Evolutionary conservation across 495 filamentous ascomycete species (phyloP).

Genomic region (Podospora australis): DNA sequence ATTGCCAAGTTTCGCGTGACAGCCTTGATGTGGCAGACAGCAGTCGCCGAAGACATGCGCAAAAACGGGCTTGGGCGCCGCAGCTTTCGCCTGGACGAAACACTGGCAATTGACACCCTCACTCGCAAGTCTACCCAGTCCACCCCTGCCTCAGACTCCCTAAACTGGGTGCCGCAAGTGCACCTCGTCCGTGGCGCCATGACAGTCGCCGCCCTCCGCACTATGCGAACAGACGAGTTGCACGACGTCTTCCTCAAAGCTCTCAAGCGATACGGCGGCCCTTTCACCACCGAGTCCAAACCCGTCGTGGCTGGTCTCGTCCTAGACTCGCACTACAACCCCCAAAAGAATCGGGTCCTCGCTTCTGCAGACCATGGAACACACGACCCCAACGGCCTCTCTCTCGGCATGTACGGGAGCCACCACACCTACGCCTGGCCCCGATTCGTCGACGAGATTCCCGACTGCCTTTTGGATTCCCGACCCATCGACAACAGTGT

Average conservation of each 20-base stretch:
- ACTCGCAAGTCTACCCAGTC: background rate
- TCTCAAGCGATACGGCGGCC: constrained; percentile 32
- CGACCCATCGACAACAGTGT: constrained; percentile 26
- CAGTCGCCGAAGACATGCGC: constrained; percentile 45
- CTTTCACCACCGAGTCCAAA: constrained; percentile 24
- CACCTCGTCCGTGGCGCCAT: constrained; percentile 39
- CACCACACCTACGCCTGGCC: constrained; percentile 43
- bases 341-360: constrained; percentile 29
- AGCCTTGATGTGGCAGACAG: constrained; percentile 47
- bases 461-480: constrained; percentile 26
- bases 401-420: constrained; percentile 43
- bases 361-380: constrained; percentile 40
- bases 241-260: constrained; percentile 36
- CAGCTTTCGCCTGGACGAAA: constrained; percentile 46
- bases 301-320: constrained; percentile 43
- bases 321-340: constrained; percentile 36
- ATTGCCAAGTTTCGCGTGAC: constrained; percentile 46
- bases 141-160: constrained; percentile 4
- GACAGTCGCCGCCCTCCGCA: constrained; percentile 35
- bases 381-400: constrained; percentile 34
- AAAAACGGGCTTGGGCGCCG: constrained; percentile 40
- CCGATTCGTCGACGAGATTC: constrained; percentile 33
- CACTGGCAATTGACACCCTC: constrained; percentile 40
- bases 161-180: constrained; percentile 37
- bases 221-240: constrained; percentile 26